phyloP scores from a whole-genome alignment of 2,329 filamentous ascomycete species.

The Plectosphaerella cucumerina region DNA sequence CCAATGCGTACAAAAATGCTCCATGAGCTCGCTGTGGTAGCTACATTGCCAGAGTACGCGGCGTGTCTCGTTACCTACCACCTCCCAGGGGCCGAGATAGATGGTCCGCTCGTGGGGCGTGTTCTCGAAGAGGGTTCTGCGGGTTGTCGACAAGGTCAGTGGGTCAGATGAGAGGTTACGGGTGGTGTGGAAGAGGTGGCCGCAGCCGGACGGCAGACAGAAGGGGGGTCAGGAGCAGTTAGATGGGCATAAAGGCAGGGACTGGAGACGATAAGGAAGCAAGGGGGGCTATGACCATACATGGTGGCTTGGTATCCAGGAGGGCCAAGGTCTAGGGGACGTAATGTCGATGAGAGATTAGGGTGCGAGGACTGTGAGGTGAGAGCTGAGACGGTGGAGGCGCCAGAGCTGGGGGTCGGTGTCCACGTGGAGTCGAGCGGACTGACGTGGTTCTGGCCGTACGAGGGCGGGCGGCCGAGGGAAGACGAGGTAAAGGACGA shows the following conservation, averaged over 20 bases:
- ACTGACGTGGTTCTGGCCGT: slow-evolving; percentile 36
- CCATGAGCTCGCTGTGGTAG: slow-evolving; percentile 46
- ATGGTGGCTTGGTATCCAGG: slow-evolving; percentile 52
- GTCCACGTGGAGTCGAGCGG: slow-evolving; percentile 42
- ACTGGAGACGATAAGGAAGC: slow-evolving; percentile 12
- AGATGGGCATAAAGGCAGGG: slow-evolving; percentile 16
- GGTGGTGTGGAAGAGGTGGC: neutral
- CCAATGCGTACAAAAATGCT: slow-evolving; percentile 41
- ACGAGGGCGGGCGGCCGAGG: slow-evolving; percentile 34
- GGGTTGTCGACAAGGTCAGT: slow-evolving; percentile 9
- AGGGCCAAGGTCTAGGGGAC: slow-evolving; percentile 45
- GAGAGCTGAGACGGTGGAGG: slow-evolving; percentile 38
- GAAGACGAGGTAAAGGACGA: slow-evolving; percentile 45
- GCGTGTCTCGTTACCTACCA: slow-evolving; percentile 41
- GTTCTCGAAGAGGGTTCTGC: slow-evolving; percentile 46
- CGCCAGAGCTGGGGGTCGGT: slow-evolving; percentile 30
- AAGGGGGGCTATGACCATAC: slow-evolving; percentile 25
- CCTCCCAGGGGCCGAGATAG: slow-evolving; percentile 50
- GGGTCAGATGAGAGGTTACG: neutral
- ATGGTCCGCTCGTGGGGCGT: slow-evolving; percentile 44
- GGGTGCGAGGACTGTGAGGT: slow-evolving; percentile 34
- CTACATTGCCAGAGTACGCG: slow-evolving; percentile 50
- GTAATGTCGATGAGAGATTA: slow-evolving; percentile 28
- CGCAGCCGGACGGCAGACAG: neutral
- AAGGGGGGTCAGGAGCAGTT: neutral